phyloP scores from a whole-genome alignment of 768 basidiomycete genomes.

The Mycena vitilis region DNA sequence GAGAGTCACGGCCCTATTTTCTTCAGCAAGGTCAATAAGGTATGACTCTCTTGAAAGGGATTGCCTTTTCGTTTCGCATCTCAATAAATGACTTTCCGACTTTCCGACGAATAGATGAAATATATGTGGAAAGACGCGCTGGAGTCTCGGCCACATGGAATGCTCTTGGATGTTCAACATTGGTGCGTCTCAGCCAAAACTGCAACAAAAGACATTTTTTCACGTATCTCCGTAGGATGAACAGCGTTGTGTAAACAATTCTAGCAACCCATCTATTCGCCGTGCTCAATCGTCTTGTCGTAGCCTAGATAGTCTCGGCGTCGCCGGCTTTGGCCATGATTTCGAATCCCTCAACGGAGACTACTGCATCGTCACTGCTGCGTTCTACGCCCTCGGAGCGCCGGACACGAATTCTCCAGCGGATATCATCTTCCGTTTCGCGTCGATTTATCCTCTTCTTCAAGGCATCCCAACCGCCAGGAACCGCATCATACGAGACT shows the following conservation, averaged over 20 bases:
- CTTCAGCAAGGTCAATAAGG: slow-evolving; percentile 22
- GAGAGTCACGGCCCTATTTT: slow-evolving; percentile 18
- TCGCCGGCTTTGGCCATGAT: slow-evolving; percentile 51
- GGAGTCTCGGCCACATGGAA: slow-evolving; percentile 27
- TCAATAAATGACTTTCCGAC: too few relatives aligned
- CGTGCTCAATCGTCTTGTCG: not conserved
- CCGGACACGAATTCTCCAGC: slow-evolving; percentile 5
- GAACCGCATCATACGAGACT: slow-evolving; percentile 29
- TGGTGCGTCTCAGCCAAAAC: slow-evolving; percentile 17
- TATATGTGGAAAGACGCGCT: slow-evolving; percentile 23
- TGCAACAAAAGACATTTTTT: not conserved
- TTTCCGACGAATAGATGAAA: slow-evolving; percentile 2
- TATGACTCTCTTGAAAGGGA: not conserved
- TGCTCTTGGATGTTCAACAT: slow-evolving; percentile 32
- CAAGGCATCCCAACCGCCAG: slow-evolving; percentile 20
- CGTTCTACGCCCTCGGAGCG: slow-evolving; percentile 28
- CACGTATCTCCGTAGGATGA: slow-evolving; percentile 25
- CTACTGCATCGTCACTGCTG: slow-evolving; percentile 41
- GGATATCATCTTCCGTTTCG: slow-evolving; percentile 25
- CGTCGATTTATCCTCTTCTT: slow-evolving; percentile 1
- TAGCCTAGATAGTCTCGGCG: slow-evolving; percentile 49
- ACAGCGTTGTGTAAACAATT: slow-evolving; percentile 30
- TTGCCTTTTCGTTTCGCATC: too few relatives aligned
- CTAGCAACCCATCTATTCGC: not conserved
- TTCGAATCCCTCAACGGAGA: slow-evolving; percentile 49